phyloP scores from a whole-genome alignment of 2,329 filamentous ascomycete genomes.

The Phyllachora maydis region DNA sequence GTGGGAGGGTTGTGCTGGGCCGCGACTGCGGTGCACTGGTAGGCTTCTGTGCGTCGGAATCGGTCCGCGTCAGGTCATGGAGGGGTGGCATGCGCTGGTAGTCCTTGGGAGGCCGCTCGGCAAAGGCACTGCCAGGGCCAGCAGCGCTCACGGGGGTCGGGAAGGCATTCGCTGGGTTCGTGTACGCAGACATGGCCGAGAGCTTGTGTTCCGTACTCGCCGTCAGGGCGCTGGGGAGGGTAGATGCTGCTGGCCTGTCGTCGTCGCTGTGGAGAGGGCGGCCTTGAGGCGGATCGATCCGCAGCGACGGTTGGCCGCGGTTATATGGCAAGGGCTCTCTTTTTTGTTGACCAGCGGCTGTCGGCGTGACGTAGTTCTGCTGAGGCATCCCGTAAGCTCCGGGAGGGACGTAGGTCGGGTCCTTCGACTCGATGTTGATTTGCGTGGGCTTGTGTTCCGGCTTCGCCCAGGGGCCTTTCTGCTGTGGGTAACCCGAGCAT shows the following conservation, averaged over 20 bases:
- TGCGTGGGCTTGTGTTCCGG: conserved; percentile 46
- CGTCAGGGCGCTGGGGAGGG: conserved; percentile 35
- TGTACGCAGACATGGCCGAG: conserved; percentile 31
- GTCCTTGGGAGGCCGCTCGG: conserved; percentile 28
- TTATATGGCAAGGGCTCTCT: conserved; percentile 37
- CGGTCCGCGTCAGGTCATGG: conserved; percentile 34
- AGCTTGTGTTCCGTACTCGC: conserved; percentile 37
- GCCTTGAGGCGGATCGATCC: conserved; percentile 41
- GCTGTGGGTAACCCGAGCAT: conserved; percentile 78
- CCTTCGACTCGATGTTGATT: conserved; percentile 69
- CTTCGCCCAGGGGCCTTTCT: conserved; percentile 60
- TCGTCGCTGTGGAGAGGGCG: conserved; percentile 33
- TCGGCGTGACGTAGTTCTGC: no score
- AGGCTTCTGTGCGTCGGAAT: conserved; percentile 21
- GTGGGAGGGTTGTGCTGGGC: no score
- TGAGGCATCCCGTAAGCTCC: conserved; percentile 42
- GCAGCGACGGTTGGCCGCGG: conserved; percentile 34
- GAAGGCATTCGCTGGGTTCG: conserved; percentile 28
- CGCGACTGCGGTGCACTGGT: no score
- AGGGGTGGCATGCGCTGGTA: conserved; percentile 40
- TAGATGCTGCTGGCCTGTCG: conserved; percentile 36
- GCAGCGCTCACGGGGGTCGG: conserved; percentile 42
- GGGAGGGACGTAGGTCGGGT: conserved; percentile 39
- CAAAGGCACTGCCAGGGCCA: conserved; percentile 17
- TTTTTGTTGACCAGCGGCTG: no score